A percentile compares a stretch with the other conserved stretches of the same genome.
These are phyloP conservation scores for Epichloe uncinata DNA, from an alignment of 2,329 filamentous ascomycete genomes.

Conservation along the genomic window DNA sequence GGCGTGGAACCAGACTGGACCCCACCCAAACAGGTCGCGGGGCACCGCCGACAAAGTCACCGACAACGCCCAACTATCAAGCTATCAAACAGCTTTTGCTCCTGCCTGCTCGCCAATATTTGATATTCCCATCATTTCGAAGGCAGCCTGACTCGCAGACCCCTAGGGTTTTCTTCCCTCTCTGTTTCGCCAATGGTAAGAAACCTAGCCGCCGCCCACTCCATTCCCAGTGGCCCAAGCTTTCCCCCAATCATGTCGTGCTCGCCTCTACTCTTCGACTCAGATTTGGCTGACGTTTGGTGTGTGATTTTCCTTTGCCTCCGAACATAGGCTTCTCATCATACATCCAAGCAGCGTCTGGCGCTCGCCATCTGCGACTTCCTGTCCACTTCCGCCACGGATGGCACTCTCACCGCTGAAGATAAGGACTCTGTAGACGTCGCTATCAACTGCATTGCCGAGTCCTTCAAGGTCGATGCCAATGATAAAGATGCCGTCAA, in stretches of 20 bases:
- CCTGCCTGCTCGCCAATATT: background rate
- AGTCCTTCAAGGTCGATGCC: conserved; percentile 92
- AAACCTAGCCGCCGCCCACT: no score
- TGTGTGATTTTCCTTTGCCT: background rate
- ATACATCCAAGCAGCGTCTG: conserved; percentile 62
- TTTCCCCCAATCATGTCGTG: background rate
- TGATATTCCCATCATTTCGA: background rate
- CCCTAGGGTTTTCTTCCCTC: background rate
- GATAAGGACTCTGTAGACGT: conserved; percentile 92
- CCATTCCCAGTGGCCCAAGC: no score
- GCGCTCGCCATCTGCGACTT: conserved; percentile 97
- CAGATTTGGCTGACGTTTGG: no score
- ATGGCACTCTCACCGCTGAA: conserved; percentile 78
- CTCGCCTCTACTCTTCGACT: background rate
- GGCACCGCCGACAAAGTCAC: background rate
- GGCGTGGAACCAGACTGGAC: background rate
- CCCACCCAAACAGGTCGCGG: no score
- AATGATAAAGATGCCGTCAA: conserved; percentile 57
- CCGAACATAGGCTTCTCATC: conserved; percentile 19
- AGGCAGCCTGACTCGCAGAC: background rate
- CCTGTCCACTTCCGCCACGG: conserved; percentile 67
- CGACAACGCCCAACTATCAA: background rate
- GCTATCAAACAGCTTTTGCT: background rate
- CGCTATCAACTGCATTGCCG: conserved; percentile 84
- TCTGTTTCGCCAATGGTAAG: conserved; percentile 1